These are phyloP conservation scores for Verticillium isaacii DNA, from an alignment of 2,329 filamentous ascomycete genomes.

Conservation along the genomic window DNA sequence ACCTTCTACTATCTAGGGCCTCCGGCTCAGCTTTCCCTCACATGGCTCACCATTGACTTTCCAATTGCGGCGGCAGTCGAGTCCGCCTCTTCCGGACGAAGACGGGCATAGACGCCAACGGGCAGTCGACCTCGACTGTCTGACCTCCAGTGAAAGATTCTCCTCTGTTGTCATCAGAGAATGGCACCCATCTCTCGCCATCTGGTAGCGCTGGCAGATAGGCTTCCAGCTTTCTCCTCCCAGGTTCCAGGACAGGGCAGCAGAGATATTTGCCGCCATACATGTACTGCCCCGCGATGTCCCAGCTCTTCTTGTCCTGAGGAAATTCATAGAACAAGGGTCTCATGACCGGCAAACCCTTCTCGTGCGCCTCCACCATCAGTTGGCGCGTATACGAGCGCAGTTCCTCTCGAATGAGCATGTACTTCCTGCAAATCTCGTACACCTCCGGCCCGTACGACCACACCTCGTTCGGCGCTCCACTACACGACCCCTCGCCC, in stretches of 20 bases:
- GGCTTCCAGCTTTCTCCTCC: conserved; percentile 31
- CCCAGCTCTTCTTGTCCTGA: conserved; percentile 47
- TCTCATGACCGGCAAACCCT: conserved; percentile 56
- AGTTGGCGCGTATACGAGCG: conserved; percentile 51
- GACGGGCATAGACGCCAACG: conserved; percentile 12
- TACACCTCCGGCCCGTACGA: conserved; percentile 57
- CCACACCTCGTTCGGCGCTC: conserved; percentile 60
- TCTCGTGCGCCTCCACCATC: conserved; percentile 55
- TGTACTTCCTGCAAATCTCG: conserved; percentile 53
- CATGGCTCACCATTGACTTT: conserved; percentile 12
- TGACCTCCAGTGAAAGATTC: conserved; percentile 1
- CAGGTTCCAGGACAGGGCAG: conserved; percentile 41
- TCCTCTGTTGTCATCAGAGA: conserved; percentile 1
- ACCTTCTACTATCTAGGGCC: too few species aligned
- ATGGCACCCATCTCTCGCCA: conserved; percentile 1
- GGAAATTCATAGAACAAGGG: conserved; percentile 61
- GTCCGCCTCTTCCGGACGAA: not conserved
- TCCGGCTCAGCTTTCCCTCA: too few species aligned
- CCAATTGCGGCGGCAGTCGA: not conserved
- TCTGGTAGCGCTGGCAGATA: conserved; percentile 41
- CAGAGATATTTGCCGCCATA: conserved; percentile 56
- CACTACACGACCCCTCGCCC: conserved; percentile 34
- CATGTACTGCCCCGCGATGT: conserved; percentile 57
- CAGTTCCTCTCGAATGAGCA: conserved; percentile 51
- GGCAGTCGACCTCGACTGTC: conserved; percentile 7